Evolutionary conservation across 2,329 filamentous ascomycete species (phyloP), one percentile per base, ranked within the genome.

Genomic region (Arthrinium puccinioides): DNA sequence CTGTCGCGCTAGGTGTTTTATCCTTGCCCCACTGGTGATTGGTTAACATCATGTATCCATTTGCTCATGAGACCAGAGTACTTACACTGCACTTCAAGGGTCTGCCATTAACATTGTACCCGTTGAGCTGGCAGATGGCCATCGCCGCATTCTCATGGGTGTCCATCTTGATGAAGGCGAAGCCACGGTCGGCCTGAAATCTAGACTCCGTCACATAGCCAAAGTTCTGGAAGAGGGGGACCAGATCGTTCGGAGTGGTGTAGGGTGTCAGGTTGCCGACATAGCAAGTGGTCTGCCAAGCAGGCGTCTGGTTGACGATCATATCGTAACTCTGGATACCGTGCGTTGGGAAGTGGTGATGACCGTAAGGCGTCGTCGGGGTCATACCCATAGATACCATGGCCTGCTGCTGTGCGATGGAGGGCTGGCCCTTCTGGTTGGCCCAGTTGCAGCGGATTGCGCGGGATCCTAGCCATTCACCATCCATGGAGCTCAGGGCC

Each of bases 361-460:
- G 89, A 23, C 90, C 92, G 55, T 89, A 98, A 10, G 90, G 88
- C 32, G 89, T 96, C 21, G 90, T 95, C 5, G 92, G 92, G 19
- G 90, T 95, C 84, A 98, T 89, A 58, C 92, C 92, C 87, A 97
- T 95, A 41, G 88, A 84, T 44, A 84, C 84, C 87, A 98, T 92
- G 25, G 88, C 87, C 64, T 94, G 87, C 66, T 97, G 92, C 67
- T 98, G 90, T 33, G 89, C 88, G 62, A 97, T 96, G 2, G 92
- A 97, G 39, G 92, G 92, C 58, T 98, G 92, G n/a, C 92, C 92
- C 72, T 98, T 98, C 60, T 98, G 92, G 69, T 98, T 98, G 43
- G 92, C 92, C 92, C 92, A 98, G 72, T 98, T 98, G 76, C 90
- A 97, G 52, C 92, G 89, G 57, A 98, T 98, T 27, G 92, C 92